Evolutionary conservation across 306 rosid genomes (phyloP), one percentile per base, ranked within the genome.

Genomic region (Macrotyloma uniflorum): DNA sequence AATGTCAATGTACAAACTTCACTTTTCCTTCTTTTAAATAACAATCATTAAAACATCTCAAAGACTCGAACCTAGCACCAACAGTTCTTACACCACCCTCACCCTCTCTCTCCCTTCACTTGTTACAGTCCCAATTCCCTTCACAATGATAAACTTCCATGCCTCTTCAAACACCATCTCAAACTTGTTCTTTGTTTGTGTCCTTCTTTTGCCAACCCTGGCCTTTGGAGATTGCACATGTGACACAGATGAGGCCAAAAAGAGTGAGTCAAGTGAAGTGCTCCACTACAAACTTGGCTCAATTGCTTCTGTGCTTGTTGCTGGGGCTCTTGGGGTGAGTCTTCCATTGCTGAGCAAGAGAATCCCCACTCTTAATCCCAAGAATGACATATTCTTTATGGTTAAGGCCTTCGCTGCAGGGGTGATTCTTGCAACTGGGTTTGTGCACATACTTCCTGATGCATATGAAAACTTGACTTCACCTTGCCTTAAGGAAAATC

Each of bases 381-480:
- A 89, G 75, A 83, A 79, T 1, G 87, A 89, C 70, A 75, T 83
- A 0, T 93, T 93, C 63, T 89, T 87, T 91, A 73, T 87, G 85
- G 77, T 90, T 18, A 93, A 86, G 61, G 96, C 93, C 7, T 93
- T 93, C 10, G 96, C 97, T 2, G 96, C 96, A 0, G 96, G 96
- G 8, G 86, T 93, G 1, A 93, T 93, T 69, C 82, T 89, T 0
- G 87, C 90, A 0, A 93, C 96, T 0, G 92, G 88, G 30, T 93
- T 93, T 72, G 50, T 93, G 11, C 97, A 93, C 78, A 90, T 93
- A 70, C 84, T 89, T 3, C 97, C 97, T 0, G 96, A 93, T 0
- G 97, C 96, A 4, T 87, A 85, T 18, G 70, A 86, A 50, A 88
- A 70, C 23, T 70, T 93, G 26, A 80, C 78, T 2, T 93, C 97